Base-by-base conservation (phyloP, 345 rosid species). In the Crucihimalaya himalaica region DNA sequence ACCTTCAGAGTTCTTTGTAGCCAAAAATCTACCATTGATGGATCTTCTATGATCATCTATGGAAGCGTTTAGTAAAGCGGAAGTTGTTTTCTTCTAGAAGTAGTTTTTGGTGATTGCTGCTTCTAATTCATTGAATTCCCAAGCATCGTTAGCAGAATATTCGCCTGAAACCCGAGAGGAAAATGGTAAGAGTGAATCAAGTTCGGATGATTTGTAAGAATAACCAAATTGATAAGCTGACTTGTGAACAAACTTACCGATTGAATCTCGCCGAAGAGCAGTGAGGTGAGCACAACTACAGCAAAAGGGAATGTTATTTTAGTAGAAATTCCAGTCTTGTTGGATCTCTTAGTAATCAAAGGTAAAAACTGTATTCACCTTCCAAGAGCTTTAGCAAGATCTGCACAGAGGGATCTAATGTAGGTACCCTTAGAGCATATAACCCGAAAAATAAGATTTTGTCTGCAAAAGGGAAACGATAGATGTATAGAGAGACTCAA, bases 201-300 rank as follows among this genome's bases (percentile, higher is more conserved):
- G 12, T 27, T 31, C 7, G 2, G 21, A 63, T 18, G 29, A 63
- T 35, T 47, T 46, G 35, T 9, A 48, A 16, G 56, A 71, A 64
- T 60, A 40, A 28, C 50, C 32, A 39, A 32, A 68, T 1, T 28
- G n/a, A 54, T 66, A 66, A 42, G 25, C 27, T 23, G 59, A 63
- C 34, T 66, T 58, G 42, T 10, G 23, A 55, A 55, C 29, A 16
- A 71, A 81, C 54, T 46, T 80, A 87, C 99, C 99, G 6, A 95
- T 95, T 43, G 93, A 95, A 82, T 92, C 99, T 86, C 99, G 87
- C 46, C 93, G 85, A n/a, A 95, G 89, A 77, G 96, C 92, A 55
- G 89, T 89, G 70, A 92, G 85, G 76, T 95, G 99, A 75, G 99
- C 97, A 80, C 97, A 95, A 76, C 99, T 95, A 91, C 78, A 76